Evolutionary conservation across 164 flowering plant genomes (phyloP).

Genomic region (Umbilicus rupestris): DNA sequence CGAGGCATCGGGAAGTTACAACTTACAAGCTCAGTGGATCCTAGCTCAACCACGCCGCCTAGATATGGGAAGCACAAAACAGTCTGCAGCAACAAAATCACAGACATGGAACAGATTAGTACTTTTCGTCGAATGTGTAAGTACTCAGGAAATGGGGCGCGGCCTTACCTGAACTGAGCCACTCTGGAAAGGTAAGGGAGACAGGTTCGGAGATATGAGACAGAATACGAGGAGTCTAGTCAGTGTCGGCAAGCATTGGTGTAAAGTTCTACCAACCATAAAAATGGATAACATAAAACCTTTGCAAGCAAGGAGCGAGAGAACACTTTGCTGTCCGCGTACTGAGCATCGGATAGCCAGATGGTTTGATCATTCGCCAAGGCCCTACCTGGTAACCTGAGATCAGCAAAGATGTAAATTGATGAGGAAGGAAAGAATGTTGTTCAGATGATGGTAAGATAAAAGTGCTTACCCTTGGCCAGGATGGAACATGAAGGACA

Average conservation of each 20-base stretch:
- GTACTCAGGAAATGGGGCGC: not conserved
- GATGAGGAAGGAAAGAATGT: not conserved
- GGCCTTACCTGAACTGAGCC: not conserved
- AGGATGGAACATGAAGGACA: conserved; percentile 64
- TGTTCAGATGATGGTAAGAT: not conserved
- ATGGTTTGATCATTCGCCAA: too few species aligned
- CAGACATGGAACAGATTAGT: too few species aligned
- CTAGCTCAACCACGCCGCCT: not conserved
- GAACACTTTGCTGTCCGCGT: too few species aligned
- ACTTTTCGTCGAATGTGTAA: not conserved
- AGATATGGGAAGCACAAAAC: conserved; percentile 2
- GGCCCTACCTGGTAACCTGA: not conserved
- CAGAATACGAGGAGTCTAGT: too few species aligned
- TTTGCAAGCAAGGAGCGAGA: too few species aligned
- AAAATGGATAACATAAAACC: too few species aligned
- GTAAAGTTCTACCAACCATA: too few species aligned
- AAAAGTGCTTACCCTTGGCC: conserved; percentile 65
- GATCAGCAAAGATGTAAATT: not conserved
- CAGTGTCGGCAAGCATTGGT: too few species aligned
- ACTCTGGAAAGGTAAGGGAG: too few species aligned
- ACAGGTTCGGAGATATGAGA: too few species aligned
- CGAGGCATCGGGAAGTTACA: not conserved
- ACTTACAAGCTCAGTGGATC: not conserved
- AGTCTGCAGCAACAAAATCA: not conserved
- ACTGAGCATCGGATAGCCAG: too few species aligned